Base-by-base conservation (phyloP, 2,329 filamentous ascomycete species). In the Diaporthe sp. region DNA sequence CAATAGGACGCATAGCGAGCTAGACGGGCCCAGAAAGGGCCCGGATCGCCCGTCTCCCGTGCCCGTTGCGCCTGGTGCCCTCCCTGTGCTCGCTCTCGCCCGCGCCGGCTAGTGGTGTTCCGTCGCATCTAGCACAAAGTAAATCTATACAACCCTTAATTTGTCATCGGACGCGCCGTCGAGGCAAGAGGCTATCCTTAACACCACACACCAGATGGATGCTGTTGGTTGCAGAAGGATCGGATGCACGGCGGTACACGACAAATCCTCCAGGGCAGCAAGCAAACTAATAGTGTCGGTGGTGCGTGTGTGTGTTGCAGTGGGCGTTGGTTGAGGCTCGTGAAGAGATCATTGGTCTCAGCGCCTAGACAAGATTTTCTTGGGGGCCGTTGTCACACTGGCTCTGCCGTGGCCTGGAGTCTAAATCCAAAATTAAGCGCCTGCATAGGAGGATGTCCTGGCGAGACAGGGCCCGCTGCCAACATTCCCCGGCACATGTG, bases 361-460 rank as follows among this genome's bases (percentile, higher is more conserved):
- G 70, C 55, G 70, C 57, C 70, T 61, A 39, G 47, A 15, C 2
- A 6, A 28, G 20, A 44, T 44, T 25, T 17, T 47, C 44, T 37
- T 60, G 39, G 53, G 53, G 70, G 22, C 70, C 57, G 53, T 60
- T 47, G 42, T 60, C 6, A 71, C 42, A 25, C 55, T 61, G 70
- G 55, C 17, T 72, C n/a, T n/a, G 22, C 44, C 7, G 44, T 72
- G 37, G 42, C 42, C 47, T 34, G 57, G 25, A 51, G 55, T 22
- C 51, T 42, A 61, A 53, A 42, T 55, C 25, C 71, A 65, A 28
- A 73, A 63, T 65, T 53, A 73, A 63, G 58, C 71, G 60, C 57
- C 71, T 65, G 58, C 71, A 72, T 60, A 61, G 68, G 51, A 57
- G 47, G 68, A 68, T 68, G 63, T 53, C 34, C 49, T 39, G 22